Conservation (phyloP, 148 eudicot species). For the Cornus controversa region DNA sequence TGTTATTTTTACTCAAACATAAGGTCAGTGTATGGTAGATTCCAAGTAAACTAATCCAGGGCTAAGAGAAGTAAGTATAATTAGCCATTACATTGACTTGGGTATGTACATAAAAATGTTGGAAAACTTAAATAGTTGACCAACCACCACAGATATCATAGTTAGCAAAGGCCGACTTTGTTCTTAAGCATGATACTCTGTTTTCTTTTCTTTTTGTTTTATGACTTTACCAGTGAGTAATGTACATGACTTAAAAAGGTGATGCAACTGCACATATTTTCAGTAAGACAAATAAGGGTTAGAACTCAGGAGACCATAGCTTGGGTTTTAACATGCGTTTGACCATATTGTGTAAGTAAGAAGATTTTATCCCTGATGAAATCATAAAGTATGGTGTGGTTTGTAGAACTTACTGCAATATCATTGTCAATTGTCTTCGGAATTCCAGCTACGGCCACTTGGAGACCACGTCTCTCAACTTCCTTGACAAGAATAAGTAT, state of each 20-base stretch:
- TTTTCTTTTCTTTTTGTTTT: background rate
- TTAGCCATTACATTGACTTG: background rate
- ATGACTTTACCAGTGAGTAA: too few relatives aligned
- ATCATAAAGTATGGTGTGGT: background rate
- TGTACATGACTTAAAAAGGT: background rate
- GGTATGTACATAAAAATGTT: background rate
- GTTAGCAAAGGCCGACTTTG: background rate
- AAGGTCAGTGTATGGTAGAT: too few relatives aligned
- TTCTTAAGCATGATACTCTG: background rate
- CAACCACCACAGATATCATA: background rate
- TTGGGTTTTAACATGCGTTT: background rate
- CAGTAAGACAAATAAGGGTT: background rate
- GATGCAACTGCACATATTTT: background rate
- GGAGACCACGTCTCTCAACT: constrained; percentile 58
- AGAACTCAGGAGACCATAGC: background rate
- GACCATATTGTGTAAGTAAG: background rate
- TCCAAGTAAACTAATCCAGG: background rate
- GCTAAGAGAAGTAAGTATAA: background rate
- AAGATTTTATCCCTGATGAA: background rate
- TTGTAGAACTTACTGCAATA: constrained; percentile 47
- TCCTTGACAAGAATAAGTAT: constrained; percentile 35
- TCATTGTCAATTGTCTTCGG: constrained; percentile 70
- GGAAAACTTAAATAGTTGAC: background rate
- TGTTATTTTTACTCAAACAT: too few relatives aligned
- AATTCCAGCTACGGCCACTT: constrained; percentile 61